These are phyloP conservation scores for Celoporthe dispersa DNA, from an alignment of 2,329 filamentous ascomycete species.

Conservation along the genomic window DNA sequence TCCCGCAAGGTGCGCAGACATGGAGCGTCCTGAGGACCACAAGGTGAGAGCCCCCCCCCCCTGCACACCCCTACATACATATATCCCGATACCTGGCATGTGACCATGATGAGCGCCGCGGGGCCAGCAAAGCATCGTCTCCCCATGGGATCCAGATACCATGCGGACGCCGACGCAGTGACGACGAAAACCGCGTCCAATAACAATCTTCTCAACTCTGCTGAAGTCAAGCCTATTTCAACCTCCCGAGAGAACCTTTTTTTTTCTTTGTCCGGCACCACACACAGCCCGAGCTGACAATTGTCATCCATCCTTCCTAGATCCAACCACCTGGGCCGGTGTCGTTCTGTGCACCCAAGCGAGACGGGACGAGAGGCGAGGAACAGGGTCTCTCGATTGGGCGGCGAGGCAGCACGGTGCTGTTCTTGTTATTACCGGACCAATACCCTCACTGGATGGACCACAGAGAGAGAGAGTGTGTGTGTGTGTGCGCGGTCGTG, in stretches of 20 bases:
- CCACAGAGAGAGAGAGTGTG: too few species aligned
- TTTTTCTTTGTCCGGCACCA: too few species aligned
- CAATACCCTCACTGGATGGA: too few species aligned
- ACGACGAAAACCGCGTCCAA: conserved; percentile 54
- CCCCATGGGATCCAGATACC: conserved; percentile 36
- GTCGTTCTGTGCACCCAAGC: too few species aligned
- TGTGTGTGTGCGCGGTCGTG: too few species aligned
- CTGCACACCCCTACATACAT: conserved; percentile 14
- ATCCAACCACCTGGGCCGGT: too few species aligned
- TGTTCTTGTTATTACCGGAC: not conserved
- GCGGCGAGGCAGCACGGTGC: not conserved
- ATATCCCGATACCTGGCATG: conserved; percentile 15
- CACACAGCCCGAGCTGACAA: conserved; percentile 6
- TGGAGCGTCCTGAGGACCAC: too few species aligned
- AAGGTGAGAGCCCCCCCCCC: conserved; percentile 12
- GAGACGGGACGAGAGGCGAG: too few species aligned
- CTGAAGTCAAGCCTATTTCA: conserved; percentile 29
- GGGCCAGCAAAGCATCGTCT: conserved; percentile 42
- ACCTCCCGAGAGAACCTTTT: too few species aligned
- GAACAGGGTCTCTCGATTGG: too few species aligned
- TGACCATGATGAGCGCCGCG: conserved; percentile 44
- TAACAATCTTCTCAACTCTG: conserved; percentile 44
- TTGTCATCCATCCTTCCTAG: too few species aligned
- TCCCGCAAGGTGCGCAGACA: too few species aligned
- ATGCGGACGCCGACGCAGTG: conserved; percentile 39